A percentile compares a stretch with the other conserved stretches of the same genome.
Evolutionary conservation across 768 basidiomycete species (phyloP).

Genomic region (Xerocomus potaroensis): DNA sequence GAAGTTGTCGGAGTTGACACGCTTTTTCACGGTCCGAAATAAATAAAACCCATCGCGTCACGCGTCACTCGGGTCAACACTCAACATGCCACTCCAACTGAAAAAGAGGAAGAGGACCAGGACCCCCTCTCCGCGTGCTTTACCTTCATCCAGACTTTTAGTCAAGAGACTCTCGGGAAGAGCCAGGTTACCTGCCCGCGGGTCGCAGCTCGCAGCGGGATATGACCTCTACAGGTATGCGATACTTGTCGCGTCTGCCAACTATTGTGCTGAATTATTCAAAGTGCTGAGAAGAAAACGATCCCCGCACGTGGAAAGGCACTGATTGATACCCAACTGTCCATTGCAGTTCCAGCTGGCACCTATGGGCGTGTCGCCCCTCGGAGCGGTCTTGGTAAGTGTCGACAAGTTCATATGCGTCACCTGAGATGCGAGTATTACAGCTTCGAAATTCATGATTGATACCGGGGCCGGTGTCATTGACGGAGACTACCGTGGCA

Average conservation of each 20-base stretch:
- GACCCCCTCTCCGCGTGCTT: conserved; percentile 17
- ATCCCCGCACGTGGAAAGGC: conserved; percentile 92
- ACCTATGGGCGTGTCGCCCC: conserved; percentile 98
- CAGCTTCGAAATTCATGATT: conserved; percentile 96
- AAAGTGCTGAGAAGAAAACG: conserved; percentile 76
- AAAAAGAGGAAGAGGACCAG: conserved; percentile 61
- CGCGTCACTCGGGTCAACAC: conserved; percentile 1
- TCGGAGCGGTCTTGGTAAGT: conserved; percentile 87
- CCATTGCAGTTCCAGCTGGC: conserved; percentile 88
- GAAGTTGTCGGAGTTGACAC: background rate
- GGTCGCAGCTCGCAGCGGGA: conserved; percentile 83
- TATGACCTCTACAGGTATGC: conserved; percentile 89
- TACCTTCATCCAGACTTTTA: conserved; percentile 53
- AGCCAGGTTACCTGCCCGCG: conserved; percentile 82
- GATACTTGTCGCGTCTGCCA: background rate
- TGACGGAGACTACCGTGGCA: conserved; percentile 93
- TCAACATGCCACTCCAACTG: conserved; percentile 30
- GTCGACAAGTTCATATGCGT: background rate
- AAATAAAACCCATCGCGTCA: conserved; percentile 18
- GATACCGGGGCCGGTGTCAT: conserved; percentile 97
- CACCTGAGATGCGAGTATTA: conserved; percentile 1
- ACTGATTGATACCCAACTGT: conserved; percentile 85
- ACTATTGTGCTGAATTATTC: conserved; percentile 1
- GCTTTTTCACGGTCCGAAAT: conserved; percentile 29
- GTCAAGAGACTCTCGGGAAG: conserved; percentile 83